phyloP scores from a whole-genome alignment of 2,329 filamentous ascomycete genomes.

The Penicillium brasilianum region DNA sequence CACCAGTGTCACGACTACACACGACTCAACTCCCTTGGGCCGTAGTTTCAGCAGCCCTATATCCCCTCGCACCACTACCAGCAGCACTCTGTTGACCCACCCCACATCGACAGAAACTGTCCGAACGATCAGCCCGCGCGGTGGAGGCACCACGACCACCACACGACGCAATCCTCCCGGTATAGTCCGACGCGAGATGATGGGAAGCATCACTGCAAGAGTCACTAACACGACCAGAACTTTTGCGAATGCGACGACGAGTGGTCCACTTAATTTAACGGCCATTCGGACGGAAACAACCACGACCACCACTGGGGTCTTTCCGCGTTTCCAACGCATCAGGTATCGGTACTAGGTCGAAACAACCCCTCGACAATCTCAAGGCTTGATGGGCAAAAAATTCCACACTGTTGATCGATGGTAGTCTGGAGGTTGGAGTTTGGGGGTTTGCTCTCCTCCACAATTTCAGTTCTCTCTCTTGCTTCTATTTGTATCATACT shows the following conservation, averaged over 20 bases:
- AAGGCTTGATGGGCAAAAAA: background rate
- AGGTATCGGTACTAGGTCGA: background rate
- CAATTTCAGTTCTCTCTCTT: background rate
- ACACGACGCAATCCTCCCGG: constrained; percentile 13
- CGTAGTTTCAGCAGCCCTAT: background rate
- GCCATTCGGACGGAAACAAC: constrained; percentile 6
- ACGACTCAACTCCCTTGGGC: constrained; percentile 13
- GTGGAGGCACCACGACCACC: constrained; percentile 3
- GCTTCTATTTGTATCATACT: background rate
- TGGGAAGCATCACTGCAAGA: constrained; percentile 20
- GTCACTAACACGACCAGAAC: constrained; percentile 26
- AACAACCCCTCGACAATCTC: background rate
- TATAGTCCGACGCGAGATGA: constrained; percentile 20
- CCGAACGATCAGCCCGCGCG: background rate
- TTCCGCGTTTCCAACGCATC: constrained; percentile 2
- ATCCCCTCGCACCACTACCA: background rate
- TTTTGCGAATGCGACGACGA: constrained; percentile 22
- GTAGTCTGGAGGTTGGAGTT: background rate
- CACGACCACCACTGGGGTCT: background rate
- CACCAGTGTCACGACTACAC: background rate
- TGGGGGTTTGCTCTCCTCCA: background rate
- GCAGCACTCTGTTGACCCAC: constrained; percentile 13
- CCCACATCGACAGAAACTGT: constrained; percentile 6
- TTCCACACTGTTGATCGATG: background rate
- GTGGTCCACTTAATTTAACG: constrained; percentile 18